A percentile compares a stretch with the other conserved stretches of the same genome.
These are phyloP conservation scores for Typha latifolia DNA, from an alignment of 176 grass and related monocot genomes.

Conservation along the genomic window DNA sequence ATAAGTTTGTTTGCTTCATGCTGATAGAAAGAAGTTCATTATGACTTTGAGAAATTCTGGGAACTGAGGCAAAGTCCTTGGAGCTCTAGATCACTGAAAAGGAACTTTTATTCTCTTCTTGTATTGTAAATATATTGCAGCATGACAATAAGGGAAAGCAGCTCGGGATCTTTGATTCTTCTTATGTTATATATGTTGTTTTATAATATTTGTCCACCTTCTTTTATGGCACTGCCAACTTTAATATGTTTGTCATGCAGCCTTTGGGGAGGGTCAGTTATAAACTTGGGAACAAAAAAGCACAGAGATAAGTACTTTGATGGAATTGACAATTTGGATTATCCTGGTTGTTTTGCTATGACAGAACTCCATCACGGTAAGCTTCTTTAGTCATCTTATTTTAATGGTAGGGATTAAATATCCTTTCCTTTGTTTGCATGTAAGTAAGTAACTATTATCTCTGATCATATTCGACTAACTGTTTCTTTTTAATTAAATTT, in stretches of 20 bases:
- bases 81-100: too few species aligned
- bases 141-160: too few species aligned
- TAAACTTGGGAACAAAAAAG: conserved; percentile 92
- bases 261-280: conserved; percentile 86
- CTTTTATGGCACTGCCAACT: neutral
- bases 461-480: neutral
- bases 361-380: conserved; percentile 98
- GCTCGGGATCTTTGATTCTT: neutral
- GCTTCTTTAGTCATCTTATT: conserved; percentile 12
- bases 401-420: too few species aligned
- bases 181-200: neutral
- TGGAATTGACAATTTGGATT: conserved; percentile 86
- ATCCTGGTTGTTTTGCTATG: conserved; percentile 98
- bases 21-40: too few species aligned
- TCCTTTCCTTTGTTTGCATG: neutral
- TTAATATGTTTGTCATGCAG: conserved; percentile 40
- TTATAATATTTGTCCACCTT: neutral
- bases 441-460: neutral
- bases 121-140: too few species aligned
- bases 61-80: too few species aligned
- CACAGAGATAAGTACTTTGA: conserved; percentile 86
- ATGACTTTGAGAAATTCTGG: too few species aligned
- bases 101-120: too few species aligned
- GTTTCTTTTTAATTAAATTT: neutral
- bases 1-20: too few species aligned